A percentile compares a stretch with the other conserved stretches of the same genome.
Conservation (phyloP, 2,329 filamentous ascomycete genomes). For the Colletotrichum limetticola region DNA sequence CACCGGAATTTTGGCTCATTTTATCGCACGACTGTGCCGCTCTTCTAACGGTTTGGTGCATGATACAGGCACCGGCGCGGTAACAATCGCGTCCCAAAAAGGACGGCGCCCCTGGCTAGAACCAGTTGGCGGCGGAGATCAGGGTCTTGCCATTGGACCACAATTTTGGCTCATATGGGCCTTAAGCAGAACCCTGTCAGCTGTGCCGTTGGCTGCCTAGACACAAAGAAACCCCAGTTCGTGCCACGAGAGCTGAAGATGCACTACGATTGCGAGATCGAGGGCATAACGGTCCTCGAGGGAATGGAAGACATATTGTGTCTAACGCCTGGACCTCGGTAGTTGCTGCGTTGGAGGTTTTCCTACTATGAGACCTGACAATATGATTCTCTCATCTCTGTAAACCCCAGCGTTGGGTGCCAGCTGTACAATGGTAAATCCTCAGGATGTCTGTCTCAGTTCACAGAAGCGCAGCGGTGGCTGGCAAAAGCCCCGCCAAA, state of each 20-base stretch:
- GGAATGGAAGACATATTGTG: background rate
- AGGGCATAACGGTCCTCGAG: too few relatives aligned
- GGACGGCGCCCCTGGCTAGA: background rate
- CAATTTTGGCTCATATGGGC: conserved; percentile 12
- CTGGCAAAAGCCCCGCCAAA: background rate
- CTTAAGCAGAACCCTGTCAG: conserved; percentile 4
- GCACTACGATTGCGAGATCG: background rate
- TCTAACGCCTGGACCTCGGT: too few relatives aligned
- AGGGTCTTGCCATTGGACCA: conserved; percentile 11
- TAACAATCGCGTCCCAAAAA: background rate
- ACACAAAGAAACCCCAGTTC: background rate
- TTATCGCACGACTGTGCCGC: conserved; percentile 25
- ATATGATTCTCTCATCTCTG: background rate
- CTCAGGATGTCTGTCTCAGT: background rate
- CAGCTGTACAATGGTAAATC: background rate
- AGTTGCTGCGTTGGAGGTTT: background rate
- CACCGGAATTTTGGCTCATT: conserved; percentile 20
- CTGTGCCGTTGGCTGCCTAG: conserved; percentile 21
- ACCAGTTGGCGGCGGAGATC: conserved; percentile 6
- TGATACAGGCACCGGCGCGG: background rate
- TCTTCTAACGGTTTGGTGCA: conserved; percentile 4
- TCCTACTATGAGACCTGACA: background rate
- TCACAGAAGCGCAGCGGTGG: background rate
- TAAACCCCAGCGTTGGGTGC: background rate
- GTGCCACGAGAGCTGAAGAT: background rate